Conservation (phyloP, 1,284 basidiomycete species). For the Tetrapyrgos nigripes region DNA sequence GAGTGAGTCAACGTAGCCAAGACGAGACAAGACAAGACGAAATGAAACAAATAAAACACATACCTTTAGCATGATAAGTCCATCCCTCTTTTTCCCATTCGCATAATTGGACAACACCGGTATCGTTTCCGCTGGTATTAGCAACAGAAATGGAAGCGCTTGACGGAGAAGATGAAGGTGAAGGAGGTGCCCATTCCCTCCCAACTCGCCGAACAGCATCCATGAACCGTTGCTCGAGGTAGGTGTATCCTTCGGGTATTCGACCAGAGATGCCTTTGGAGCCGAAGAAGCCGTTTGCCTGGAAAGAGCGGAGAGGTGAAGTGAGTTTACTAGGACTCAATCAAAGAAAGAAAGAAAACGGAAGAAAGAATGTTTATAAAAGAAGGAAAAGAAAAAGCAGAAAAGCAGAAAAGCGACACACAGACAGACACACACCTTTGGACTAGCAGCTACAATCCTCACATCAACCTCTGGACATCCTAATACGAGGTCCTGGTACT, state of each 20-base stretch:
- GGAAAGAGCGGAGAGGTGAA: too few relatives aligned
- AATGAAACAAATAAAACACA: too few relatives aligned
- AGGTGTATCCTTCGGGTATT: conserved; percentile 95
- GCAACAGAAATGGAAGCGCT: too few relatives aligned
- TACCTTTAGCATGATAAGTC: conserved; percentile 99
- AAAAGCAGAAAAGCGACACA: too few relatives aligned
- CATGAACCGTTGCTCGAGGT: conserved; percentile 89
- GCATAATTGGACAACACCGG: conserved; percentile 69
- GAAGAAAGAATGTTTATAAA: too few relatives aligned
- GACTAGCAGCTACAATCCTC: conserved; percentile 85
- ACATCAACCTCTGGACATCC: conserved; percentile 61
- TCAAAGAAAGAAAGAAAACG: too few relatives aligned
- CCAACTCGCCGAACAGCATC: conserved; percentile 60
- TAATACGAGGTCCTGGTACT: conserved; percentile 83
- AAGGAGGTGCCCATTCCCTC: conserved; percentile 39
- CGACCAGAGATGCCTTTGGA: conserved; percentile 91
- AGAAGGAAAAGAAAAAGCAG: too few relatives aligned
- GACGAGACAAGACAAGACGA: too few relatives aligned
- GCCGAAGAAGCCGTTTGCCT: conserved; percentile 96
- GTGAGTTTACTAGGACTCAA: too few relatives aligned
- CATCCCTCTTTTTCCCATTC: conserved; percentile 94
- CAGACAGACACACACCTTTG: conserved; percentile 73
- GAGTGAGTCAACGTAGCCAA: too few relatives aligned
- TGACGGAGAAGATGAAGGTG: too few relatives aligned
- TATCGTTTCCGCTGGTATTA: too few relatives aligned